Evolutionary conservation across 208 protist genomes (phyloP), one percentile per base, ranked within the genome.

Genomic region (Angomonas ambiguus): DNA sequence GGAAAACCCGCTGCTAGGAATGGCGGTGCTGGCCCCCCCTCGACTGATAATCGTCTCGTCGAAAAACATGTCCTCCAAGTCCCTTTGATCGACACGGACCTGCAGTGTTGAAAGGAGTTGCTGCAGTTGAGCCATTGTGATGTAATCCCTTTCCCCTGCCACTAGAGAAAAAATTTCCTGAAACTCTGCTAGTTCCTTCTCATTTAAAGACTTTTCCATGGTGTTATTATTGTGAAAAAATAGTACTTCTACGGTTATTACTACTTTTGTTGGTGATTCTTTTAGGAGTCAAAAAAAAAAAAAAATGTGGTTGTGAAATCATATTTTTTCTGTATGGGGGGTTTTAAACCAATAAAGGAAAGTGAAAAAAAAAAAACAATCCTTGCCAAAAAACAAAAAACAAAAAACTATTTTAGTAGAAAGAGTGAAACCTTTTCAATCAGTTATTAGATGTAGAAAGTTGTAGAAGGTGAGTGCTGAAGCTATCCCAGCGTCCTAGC

Each of bases 141-240:
- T 96, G 48, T 69, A 60, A 27, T 87, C 88, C 53, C 49, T 74
- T 25, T 80, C 76, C n/a, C 94, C 80, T 6, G 88, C 91, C 16
- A 97, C 84, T 13, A 97, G 83, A 66, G 93, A 77, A 67, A 97
- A 97, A 63, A 96, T 96, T 69, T 97, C 94, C 31, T 89, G 88
- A 60, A 97, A 95, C 75, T 97, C 90, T 24, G 78, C 64, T 30
- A 91, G 38, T 60, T 95, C 87, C 71, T 83, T 79, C 38, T n/a
- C 11, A 20, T 41, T 34, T 28, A 16, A 34, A 20, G 28, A 51
- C 45, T 16, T n/a, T n/a, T n/a, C n/a, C n/a, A n/a, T n/a, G n/a
- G n/a, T n/a, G n/a, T n/a, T n/a, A n/a, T n/a, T n/a, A n/a, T n/a
- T n/a, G n/a, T n/a, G n/a, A n/a, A n/a, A n/a, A n/a, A n/a, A n/a